phyloP scores from a whole-genome alignment of 768 basidiomycete genomes.

The Trametes cingulata region DNA sequence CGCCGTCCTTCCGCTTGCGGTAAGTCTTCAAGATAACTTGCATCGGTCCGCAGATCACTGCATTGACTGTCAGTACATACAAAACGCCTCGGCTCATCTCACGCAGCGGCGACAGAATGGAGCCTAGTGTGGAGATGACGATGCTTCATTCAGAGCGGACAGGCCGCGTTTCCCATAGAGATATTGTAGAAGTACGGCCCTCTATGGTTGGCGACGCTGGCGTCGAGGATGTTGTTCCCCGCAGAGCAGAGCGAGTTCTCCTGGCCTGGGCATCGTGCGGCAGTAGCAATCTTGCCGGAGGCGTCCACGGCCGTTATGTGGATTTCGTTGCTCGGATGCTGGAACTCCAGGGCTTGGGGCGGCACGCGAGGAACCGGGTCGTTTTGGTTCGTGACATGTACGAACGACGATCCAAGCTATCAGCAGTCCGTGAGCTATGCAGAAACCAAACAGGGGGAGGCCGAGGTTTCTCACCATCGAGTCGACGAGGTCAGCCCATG shows the following conservation, averaged over 20 bases:
- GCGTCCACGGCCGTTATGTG: slow-evolving; percentile 36
- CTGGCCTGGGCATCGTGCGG: slow-evolving; percentile 40
- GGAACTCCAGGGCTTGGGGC: slow-evolving; percentile 41
- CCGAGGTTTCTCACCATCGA: slow-evolving; percentile 23
- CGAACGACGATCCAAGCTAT: slow-evolving; percentile 33
- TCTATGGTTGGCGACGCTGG: background rate
- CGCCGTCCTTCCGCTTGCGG: background rate
- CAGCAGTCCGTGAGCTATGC: no score
- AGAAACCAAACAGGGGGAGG: no score
- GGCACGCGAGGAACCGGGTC: slow-evolving; percentile 46
- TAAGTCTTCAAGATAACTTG: background rate
- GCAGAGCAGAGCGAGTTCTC: slow-evolving; percentile 34
- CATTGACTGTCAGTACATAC: background rate
- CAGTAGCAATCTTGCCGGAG: slow-evolving; percentile 28
- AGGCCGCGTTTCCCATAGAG: background rate
- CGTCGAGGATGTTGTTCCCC: slow-evolving; percentile 10
- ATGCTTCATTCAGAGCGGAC: background rate
- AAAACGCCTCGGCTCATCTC: background rate
- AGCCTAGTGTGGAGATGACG: background rate
- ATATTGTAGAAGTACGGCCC: background rate
- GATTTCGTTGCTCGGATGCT: slow-evolving; percentile 49
- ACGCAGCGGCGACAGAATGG: background rate
- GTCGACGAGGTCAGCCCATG: slow-evolving; percentile 46
- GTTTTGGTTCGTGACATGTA: slow-evolving; percentile 41
- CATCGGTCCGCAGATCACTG: background rate